These are phyloP conservation scores for Ceratobasidium sp. DNA, from an alignment of 1,284 basidiomycete species.

Conservation along the genomic window DNA sequence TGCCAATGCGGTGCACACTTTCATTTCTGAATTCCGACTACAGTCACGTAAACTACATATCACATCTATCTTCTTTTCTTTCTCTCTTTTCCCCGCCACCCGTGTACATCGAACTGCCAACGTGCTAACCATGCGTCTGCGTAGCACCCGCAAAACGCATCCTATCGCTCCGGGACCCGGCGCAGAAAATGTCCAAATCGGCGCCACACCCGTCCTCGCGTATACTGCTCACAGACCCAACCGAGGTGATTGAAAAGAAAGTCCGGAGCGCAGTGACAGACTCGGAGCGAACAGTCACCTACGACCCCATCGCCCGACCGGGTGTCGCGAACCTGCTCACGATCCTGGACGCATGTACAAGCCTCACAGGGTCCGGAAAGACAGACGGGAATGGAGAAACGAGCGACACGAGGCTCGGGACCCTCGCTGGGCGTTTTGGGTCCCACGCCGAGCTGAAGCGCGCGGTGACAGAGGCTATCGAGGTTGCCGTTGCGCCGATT, in stretches of 20 bases:
- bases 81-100: slow-evolving; percentile 1
- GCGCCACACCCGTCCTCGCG: slow-evolving; percentile 83
- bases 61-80: background rate
- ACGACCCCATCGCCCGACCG: slow-evolving; percentile 80
- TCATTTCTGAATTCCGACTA: background rate
- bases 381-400: slow-evolving; percentile 11
- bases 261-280: slow-evolving; percentile 89
- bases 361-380: slow-evolving; percentile 32
- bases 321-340: slow-evolving; percentile 87
- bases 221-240: slow-evolving; percentile 85
- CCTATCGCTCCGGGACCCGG: slow-evolving; percentile 87
- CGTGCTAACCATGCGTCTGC: slow-evolving; percentile 9
- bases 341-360: slow-evolving; percentile 75
- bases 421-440: slow-evolving; percentile 65
- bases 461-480: slow-evolving; percentile 79
- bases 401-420: slow-evolving; percentile 52
- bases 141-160: slow-evolving; percentile 81
- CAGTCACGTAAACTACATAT: slow-evolving; percentile 20
- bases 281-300: slow-evolving; percentile 77
- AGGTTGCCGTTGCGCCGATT: slow-evolving; percentile 76
- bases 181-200: slow-evolving; percentile 96
- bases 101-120: background rate
- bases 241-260: slow-evolving; percentile 74
- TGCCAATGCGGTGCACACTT: slow-evolving; percentile 11
- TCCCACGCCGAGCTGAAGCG: slow-evolving; percentile 78